These are phyloP conservation scores for Chlorella variabilis DNA, from an alignment of 163 green algal species.

Conservation along the genomic window DNA sequence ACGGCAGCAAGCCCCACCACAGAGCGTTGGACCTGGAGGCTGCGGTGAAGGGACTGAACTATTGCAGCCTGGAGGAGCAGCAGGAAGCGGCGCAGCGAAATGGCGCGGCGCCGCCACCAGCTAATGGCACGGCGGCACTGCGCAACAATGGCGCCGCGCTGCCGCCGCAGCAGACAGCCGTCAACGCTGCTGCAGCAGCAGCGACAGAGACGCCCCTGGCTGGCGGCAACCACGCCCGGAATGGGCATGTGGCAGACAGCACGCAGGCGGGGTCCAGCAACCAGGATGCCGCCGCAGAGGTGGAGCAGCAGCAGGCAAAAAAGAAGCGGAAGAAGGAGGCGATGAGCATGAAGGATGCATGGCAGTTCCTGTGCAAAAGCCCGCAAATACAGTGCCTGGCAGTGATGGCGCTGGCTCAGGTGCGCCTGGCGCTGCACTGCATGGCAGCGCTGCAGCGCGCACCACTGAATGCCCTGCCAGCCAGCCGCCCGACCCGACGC, in stretches of 20 bases:
- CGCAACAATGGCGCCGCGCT: constrained; percentile 3
- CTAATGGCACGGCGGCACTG: not conserved
- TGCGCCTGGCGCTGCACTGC: no score
- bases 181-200: constrained; percentile 3
- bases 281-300: not conserved
- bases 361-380: constrained; percentile 71
- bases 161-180: constrained; percentile 7
- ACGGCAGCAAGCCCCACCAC: not conserved
- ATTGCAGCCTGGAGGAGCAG: constrained; percentile 37
- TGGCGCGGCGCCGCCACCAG: not conserved
- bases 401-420: constrained; percentile 79
- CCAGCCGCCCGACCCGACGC: no score
- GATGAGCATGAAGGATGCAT: constrained; percentile 70
- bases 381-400: constrained; percentile 89
- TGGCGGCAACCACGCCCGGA: not conserved
- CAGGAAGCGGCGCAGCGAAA: not conserved
- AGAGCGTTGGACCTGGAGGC: constrained; percentile 29
- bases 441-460: no score
- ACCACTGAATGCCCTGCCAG: no score
- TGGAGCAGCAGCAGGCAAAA: constrained; percentile 29
- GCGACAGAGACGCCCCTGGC: not conserved
- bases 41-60: constrained; percentile 42
- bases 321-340: constrained; percentile 20
- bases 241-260: not conserved
- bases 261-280: not conserved